Evolutionary conservation across 305 asterid genomes (phyloP).

Genomic region (Solanum aculeatissimum): DNA sequence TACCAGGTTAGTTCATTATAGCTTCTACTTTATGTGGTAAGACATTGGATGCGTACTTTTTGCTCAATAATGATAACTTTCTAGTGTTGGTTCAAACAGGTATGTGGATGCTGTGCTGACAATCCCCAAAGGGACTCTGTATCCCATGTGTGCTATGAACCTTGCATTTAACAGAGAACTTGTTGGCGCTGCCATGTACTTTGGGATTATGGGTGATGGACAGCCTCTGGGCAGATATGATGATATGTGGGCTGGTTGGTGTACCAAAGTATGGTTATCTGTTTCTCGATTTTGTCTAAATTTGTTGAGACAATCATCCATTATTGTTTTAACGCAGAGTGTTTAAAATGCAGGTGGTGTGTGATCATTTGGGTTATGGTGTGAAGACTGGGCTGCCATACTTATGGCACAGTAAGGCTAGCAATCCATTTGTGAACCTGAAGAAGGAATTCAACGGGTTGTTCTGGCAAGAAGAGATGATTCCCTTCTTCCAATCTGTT

Average conservation of each 20-base stretch:
- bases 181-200: conserved; percentile 54
- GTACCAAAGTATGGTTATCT: conserved; percentile 23
- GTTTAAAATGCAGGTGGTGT: conserved; percentile 30
- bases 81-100: conserved; percentile 11
- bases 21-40: not conserved
- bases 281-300: not conserved
- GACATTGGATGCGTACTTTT: not conserved
- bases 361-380: conserved; percentile 45
- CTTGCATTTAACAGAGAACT: conserved; percentile 48
- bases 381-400: conserved; percentile 49
- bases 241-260: conserved; percentile 75
- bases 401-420: conserved; percentile 57
- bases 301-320: not conserved
- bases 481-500: conserved; percentile 42
- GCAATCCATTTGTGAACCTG: conserved; percentile 55
- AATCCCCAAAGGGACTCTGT: conserved; percentile 48
- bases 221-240: conserved; percentile 57
- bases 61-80: not conserved
- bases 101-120: conserved; percentile 47
- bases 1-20: conserved; percentile 14
- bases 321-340: not conserved
- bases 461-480: conserved; percentile 55
- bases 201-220: conserved; percentile 58
- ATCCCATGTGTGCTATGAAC: conserved; percentile 64
- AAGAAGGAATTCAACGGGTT: conserved; percentile 46